phyloP scores from a whole-genome alignment of 371 early-diverging fungal species.

The Chytridium lagenaria region DNA sequence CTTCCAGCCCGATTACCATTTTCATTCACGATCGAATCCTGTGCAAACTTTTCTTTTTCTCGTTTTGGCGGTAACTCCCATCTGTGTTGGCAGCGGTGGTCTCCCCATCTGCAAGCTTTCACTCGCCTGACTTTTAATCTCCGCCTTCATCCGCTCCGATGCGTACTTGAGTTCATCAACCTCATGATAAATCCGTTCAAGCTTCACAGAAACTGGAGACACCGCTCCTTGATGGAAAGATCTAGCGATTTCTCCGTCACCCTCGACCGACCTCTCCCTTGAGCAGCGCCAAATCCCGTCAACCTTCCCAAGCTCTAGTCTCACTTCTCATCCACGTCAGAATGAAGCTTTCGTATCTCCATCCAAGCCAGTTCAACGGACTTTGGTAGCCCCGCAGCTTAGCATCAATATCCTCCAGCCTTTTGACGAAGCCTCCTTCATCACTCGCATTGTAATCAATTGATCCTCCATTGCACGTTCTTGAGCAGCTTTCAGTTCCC shows the following conservation, averaged over 20 bases:
- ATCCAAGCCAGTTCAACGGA: conserved; percentile 33
- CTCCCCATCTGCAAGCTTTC: conserved; percentile 5
- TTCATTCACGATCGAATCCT: neutral
- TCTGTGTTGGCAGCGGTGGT: too few relatives aligned
- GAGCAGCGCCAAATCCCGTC: conserved; percentile 30
- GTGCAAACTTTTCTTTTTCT: neutral
- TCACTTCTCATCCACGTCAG: conserved; percentile 33
- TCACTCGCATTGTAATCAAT: conserved; percentile 3
- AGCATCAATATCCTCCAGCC: conserved; percentile 38
- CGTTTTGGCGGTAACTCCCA: conserved; percentile 5
- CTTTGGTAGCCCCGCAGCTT: conserved; percentile 27
- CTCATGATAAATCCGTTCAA: conserved; percentile 29
- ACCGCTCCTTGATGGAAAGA: conserved; percentile 27
- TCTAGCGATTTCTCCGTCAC: conserved; percentile 29
- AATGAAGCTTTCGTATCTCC: conserved; percentile 26
- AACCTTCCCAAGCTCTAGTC: conserved; percentile 24
- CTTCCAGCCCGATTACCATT: neutral
- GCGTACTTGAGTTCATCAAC: conserved; percentile 25
- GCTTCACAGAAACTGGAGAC: conserved; percentile 16
- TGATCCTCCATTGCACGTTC: conserved; percentile 38
- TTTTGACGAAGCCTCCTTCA: conserved; percentile 30
- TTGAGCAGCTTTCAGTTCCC: conserved; percentile 32
- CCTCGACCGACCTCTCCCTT: conserved; percentile 22
- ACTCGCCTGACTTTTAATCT: neutral
- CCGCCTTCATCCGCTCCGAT: conserved; percentile 21